These are phyloP conservation scores for Rhexocercosporidium sp. DNA, from an alignment of 2,329 filamentous ascomycete species.

Conservation along the genomic window DNA sequence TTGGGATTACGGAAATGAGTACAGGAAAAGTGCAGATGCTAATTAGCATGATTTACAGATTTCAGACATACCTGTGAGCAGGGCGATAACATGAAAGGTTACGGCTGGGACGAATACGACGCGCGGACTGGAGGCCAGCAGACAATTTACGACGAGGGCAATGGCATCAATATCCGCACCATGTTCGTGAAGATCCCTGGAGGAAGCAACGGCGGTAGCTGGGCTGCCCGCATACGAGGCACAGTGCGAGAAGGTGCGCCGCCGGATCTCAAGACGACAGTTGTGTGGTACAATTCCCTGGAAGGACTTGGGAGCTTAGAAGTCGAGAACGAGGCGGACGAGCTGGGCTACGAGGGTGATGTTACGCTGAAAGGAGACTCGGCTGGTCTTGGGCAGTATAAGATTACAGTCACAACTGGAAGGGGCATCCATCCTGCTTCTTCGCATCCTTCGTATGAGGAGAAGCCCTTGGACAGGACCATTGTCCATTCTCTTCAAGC, in stretches of 20 bases:
- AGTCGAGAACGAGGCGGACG: constrained; percentile 59
- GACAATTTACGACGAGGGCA: constrained; percentile 87
- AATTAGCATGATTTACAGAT: constrained; percentile 53
- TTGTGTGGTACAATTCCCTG: constrained; percentile 82
- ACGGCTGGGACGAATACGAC: constrained; percentile 98
- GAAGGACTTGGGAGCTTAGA: constrained; percentile 76
- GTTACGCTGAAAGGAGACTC: constrained; percentile 76
- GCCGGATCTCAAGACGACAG: constrained; percentile 70
- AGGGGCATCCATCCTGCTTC: constrained; percentile 64
- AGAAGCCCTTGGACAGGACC: constrained; percentile 77
- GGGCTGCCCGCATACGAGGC: constrained; percentile 89
- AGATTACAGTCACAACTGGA: constrained; percentile 76
- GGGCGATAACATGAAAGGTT: constrained; percentile 89
- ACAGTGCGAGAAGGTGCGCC: constrained; percentile 73
- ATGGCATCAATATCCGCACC: constrained; percentile 88
- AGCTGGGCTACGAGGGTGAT: constrained; percentile 59
- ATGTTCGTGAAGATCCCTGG: constrained; percentile 93
- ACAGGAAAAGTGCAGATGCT: too few relatives aligned
- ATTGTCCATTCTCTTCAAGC: constrained; percentile 74
- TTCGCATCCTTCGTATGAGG: constrained; percentile 68
- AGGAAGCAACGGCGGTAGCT: constrained; percentile 84
- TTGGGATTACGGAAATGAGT: not conserved
- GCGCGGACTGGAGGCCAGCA: constrained; percentile 85
- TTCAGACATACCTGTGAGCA: constrained; percentile 97
- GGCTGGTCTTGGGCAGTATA: constrained; percentile 77